Percentiles rank a stretch among this genome's conserved stretches.
Evolutionary conservation across 2,329 filamentous ascomycete genomes (phyloP).

Genomic region (Beauveria scarabaeidicola): DNA sequence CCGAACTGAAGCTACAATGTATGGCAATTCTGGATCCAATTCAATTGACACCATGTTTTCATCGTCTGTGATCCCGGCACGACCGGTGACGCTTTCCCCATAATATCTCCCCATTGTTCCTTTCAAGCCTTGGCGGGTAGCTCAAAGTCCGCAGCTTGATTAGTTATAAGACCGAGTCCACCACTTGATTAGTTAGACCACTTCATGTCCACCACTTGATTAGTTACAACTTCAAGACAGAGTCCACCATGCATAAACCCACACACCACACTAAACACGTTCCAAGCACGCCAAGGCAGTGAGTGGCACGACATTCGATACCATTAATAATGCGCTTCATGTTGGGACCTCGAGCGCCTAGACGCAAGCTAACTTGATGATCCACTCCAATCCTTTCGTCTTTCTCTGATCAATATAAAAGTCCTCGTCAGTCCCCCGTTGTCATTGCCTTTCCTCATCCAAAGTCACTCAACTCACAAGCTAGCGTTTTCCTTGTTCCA

Average conservation of each 20-base stretch:
- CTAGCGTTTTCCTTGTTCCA: neutral
- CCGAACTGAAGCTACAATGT: neutral
- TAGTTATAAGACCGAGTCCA: too few relatives aligned
- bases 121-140: neutral
- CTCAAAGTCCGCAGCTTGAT: neutral
- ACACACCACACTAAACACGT: neutral
- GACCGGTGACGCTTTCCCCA: neutral
- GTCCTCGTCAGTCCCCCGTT: neutral
- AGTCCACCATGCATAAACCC: neutral
- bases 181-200: too few relatives aligned
- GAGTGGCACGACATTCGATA: neutral
- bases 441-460: neutral
- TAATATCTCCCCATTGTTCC: neutral
- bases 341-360: neutral
- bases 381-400: neutral
- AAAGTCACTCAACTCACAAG: neutral
- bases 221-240: neutral
- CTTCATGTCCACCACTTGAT: too few relatives aligned
- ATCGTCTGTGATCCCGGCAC: neutral
- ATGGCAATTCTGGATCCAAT: too few relatives aligned
- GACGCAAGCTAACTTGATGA: neutral
- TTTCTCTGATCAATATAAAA: neutral
- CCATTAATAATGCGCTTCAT: slow-evolving; percentile 1
- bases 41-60: too few relatives aligned
- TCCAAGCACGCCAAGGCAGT: neutral